Evolutionary conservation across 23 red algal species (phyloP), one percentile per base, ranked within the genome.

Genomic region (Porphyridium purpureum): DNA sequence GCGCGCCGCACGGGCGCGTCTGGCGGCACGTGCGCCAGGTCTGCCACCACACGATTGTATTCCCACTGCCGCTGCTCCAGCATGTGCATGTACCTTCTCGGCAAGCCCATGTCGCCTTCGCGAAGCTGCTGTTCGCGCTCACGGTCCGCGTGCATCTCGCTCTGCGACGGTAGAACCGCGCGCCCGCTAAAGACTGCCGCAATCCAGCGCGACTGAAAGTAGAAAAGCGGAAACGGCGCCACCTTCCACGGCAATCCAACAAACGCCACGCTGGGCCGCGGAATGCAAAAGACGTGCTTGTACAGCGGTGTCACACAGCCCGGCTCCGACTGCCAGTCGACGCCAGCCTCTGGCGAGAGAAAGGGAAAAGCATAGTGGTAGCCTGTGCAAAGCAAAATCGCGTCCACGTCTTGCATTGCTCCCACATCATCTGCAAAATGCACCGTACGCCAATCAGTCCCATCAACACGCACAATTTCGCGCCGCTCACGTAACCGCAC

Each of bases 221-320:
- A 47, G 44, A 94, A 94, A 29, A 83, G 56, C 3, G 86, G 86
- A 68, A 94, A 83, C 28, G 86, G 86, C 35, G 77, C 74, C 11
- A 83, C 65, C 30, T 54, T 44, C 21, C 21, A 66, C 4, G 86
- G 86, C 20, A 94, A 47, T 28, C 86, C 86, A 4, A 81, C 58
- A 61, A 94, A 73, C 26, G 76, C 33, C 42, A 94, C 24, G 20
- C 56, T 94, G 1, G 62, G 70, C 15, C 61, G 41, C 33, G 53
- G 25, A 24, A 62, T 62, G 0, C 59, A 55, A 3, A 94, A 29
- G 14, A 75, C 46, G 17, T 94, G 86, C 2, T 40, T 52, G 21
- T 83, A 64, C 24, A 94, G 53, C 21, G 64, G 66, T 17, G 20
- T 32, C 7, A 94, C 78, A 19, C 74, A 53, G 4, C 66, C 80